Evolutionary conservation across 129 eudicot species (phyloP), one percentile per base, ranked within the genome.

Genomic region (Silybum marianum): DNA sequence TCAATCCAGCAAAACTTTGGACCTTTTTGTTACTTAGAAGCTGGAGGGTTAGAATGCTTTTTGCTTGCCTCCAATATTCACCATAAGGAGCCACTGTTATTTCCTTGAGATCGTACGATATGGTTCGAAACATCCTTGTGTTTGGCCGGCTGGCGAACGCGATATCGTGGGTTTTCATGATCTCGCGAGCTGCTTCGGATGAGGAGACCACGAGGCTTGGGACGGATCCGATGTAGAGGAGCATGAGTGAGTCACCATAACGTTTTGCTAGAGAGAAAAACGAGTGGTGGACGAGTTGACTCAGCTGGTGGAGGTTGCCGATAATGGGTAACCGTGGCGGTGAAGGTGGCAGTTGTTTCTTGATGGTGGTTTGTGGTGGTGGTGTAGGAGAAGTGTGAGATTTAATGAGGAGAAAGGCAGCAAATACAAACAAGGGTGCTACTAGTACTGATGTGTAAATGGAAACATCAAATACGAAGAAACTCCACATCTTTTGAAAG

Each of bases 41-140:
- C 23, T 85, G 86, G 26, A 77, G 88, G n/a, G 87, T 84, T 13
- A 82, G 81, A 7, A 87, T 74, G 83, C 91, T 85, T 40, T 71
- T 87, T 71, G 85, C 22, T 51, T 85, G 89, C 72, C 90, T 77
- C 93, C 93, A 90, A 48, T 84, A 83, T 21, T 87, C 91, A 2
- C 93, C 91, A 32, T 90, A 87, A 8, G 91, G 91, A 1, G 89
- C 76, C 9, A 83, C 48, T 6, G 89, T 26, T 6, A 87, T 75
- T 48, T 87, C 87, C 66, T 72, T 89, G 54, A 48, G 46, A 67
- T 72, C 74, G 24, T 86, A 89, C 7, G 87, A 62, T 3, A 87
- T 75, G 10, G 72, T 54, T 9, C 73, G 70, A 12, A 79, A 51
- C 9, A 84, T 79, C 14, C 51, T 76, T 0, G 76, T 34, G 9